Base-by-base conservation (phyloP, 2,329 filamentous ascomycete species). In the Colletotrichum camelliae region DNA sequence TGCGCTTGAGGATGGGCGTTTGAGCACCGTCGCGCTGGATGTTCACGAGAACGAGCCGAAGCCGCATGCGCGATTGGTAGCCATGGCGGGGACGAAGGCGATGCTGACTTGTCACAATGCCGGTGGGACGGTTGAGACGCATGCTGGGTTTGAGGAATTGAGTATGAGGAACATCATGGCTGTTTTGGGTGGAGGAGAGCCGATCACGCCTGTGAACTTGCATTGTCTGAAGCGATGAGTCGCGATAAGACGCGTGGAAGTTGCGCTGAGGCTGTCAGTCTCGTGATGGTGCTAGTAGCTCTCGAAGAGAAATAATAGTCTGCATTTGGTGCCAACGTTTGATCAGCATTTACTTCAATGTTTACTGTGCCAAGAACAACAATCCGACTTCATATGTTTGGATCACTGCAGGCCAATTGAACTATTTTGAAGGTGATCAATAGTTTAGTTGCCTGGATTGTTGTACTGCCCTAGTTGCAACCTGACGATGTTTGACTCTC, bases 91-190 rank as follows among this genome's bases (percentile, higher is more conserved):
- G 1, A 80, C 80, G 8, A 88, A 87, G 76, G 90, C 90, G 0
- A 88, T 92, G 84, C 81, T 94, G 70, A 91, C 93, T n/a, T 91
- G 91, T 68, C 93, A 94, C 81, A 93, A 93, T 78, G 93, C 92
- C 1, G 92, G 92, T 0, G 91, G 92, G 5, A 93, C 92, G 43
- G 87, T 93, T 16, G 91, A 93, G 81, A 92, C 92, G 76, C 91
- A 92, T 79, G 81, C 89, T n/a, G 91, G 90, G 5, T 93, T 94
- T 78, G 93, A 94, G 85, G 88, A 90, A 81, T 80, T 94, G 81
- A 90, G 90, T 39, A 93, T 94, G 88, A 86, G 91, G 79, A 94
- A 94, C 81, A 88, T 94, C 66, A 85, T 93, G 83, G 88, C 89
- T 1, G 92, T 92, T 72, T 80, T 93, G 70, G 82, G 82, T 4